These are phyloP conservation scores for Petasospora fabianii DNA, from an alignment of 1,139 yeast genomes.

Conservation along the genomic window DNA sequence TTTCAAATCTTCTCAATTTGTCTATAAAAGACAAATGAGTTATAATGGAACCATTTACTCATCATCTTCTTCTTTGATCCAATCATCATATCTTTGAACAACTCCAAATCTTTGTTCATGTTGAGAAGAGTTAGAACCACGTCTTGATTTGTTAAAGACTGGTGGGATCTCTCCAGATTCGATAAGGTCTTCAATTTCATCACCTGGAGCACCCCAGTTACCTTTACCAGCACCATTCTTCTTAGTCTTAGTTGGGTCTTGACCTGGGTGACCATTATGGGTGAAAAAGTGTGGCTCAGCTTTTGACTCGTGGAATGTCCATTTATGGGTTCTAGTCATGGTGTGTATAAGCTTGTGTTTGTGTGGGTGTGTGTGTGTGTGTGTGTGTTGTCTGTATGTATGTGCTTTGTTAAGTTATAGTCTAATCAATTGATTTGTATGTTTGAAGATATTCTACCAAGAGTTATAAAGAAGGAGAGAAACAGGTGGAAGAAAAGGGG, in stretches of 20 bases:
- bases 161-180: conserved; percentile 36
- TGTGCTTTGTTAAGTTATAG: too few relatives aligned
- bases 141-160: conserved; percentile 33
- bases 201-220: conserved; percentile 73
- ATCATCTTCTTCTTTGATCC: conserved; percentile 16
- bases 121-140: conserved; percentile 41
- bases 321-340: conserved; percentile 86
- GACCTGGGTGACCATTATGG: conserved; percentile 62
- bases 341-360: conserved; percentile 3
- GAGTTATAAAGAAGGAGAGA: too few relatives aligned
- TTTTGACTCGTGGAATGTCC: conserved; percentile 61
- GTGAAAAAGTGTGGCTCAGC: conserved; percentile 72
- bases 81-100: conserved; percentile 25
- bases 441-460: too few relatives aligned
- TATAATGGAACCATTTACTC: background rate
- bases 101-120: conserved; percentile 35
- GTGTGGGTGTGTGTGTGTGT: too few relatives aligned
- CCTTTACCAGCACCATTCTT: conserved; percentile 83
- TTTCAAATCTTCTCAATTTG: too few relatives aligned
- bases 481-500: background rate
- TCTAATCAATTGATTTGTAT: background rate
- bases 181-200: conserved; percentile 52
- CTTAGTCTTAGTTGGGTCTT: conserved; percentile 71
- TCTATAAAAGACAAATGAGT: too few relatives aligned
- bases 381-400: too few relatives aligned